Evolutionary conservation across 768 basidiomycete genomes (phyloP), one percentile per base, ranked within the genome.

Genomic region (Rhizopogon roseolus): DNA sequence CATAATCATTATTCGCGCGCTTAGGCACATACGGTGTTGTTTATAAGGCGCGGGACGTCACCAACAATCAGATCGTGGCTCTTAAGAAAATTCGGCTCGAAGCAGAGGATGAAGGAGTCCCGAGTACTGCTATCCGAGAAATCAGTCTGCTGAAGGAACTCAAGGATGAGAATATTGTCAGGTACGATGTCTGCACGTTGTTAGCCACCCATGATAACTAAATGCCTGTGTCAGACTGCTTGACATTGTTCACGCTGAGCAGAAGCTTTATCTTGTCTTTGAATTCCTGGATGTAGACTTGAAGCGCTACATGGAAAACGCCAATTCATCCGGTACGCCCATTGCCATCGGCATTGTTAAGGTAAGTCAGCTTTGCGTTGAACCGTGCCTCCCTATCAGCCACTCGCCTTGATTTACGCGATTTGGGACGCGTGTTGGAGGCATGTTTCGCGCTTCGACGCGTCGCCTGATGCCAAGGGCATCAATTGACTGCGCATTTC

Each of bases 11-110:
- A 3, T 50, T 43, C 54, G 49, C 49, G 27, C 56, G 53, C 40
- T 49, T 66, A 98, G 96, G 96, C 61, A 98, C 96, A 25, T 98
- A 98, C 61, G 96, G 96, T 53, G 96, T 98, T 50, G 96, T 98
- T 19, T 98, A 98, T 81, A 97, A 98, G 71, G 96, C 96, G 39
- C 82, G 85, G 60, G 95, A 98, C 67, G 72, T 83, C 57, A 79
- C 72, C 43, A 88, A 81, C 8, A 88, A 88, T 67, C 73, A 84
- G 61, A 85, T 98, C 60, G 97, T 99, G 49, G 97, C 97, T 22
- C 77, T 98, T 60, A 99, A 99, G 84, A 99, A 99, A 80, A 98
- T 99, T 67, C 77, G 97, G 39, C 83, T 99, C 27, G 97, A 98
- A 68, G 93, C 94, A 16, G 97, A 98, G 71, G 97, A 99, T 66